Conservation (phyloP, 768 basidiomycete species). For the Phanerodontia chrysosporium region DNA sequence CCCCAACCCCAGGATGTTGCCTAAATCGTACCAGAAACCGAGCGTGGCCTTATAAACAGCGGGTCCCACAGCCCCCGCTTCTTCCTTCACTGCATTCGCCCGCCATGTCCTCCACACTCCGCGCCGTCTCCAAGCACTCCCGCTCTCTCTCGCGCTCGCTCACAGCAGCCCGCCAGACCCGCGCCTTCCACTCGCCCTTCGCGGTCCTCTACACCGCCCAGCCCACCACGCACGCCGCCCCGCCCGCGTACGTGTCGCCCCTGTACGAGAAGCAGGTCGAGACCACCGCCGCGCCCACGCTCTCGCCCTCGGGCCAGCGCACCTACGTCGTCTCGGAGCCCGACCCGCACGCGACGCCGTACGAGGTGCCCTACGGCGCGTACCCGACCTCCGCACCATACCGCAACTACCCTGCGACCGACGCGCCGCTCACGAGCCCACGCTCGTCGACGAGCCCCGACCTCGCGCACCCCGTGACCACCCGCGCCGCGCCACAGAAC, state of each 20-base stretch:
- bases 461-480: slow-evolving; percentile 41
- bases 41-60: neutral
- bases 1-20: neutral
- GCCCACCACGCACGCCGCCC: slow-evolving; percentile 18
- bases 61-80: neutral
- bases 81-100: slow-evolving; percentile 8
- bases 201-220: slow-evolving; percentile 41
- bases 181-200: slow-evolving; percentile 66
- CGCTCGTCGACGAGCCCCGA: slow-evolving; percentile 38
- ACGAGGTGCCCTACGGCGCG: slow-evolving; percentile 70
- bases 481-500: slow-evolving; percentile 37
- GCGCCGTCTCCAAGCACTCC: slow-evolving; percentile 25
- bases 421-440: slow-evolving; percentile 34
- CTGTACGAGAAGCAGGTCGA: slow-evolving; percentile 65
- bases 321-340: slow-evolving; percentile 76
- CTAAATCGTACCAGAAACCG: neutral
- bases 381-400: slow-evolving; percentile 35
- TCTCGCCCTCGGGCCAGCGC: slow-evolving; percentile 42
- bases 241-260: slow-evolving; percentile 11
- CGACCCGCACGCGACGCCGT: slow-evolving; percentile 55
- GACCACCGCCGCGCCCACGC: slow-evolving; percentile 42
- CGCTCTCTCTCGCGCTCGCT: slow-evolving; percentile 25
- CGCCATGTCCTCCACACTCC: slow-evolving; percentile 28
- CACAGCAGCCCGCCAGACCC: slow-evolving; percentile 25
- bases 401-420: slow-evolving; percentile 37